Conservation (phyloP, 345 rosid species). For the Eucalyptus cloeziana region DNA sequence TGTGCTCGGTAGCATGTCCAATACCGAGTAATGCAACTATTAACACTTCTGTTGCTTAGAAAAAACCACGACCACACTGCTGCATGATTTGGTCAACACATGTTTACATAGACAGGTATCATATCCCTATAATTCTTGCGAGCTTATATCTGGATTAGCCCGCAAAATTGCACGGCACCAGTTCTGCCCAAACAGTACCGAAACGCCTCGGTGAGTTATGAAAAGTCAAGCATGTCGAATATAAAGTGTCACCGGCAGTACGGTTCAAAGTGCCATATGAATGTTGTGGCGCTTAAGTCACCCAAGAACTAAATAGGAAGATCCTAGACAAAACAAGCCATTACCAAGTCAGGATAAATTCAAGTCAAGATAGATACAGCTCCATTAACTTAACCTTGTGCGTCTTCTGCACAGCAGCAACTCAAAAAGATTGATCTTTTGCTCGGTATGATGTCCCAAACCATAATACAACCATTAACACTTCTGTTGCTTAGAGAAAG, state of each 20-base stretch:
- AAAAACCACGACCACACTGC: neutral
- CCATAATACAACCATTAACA: neutral
- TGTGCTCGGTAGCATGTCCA: neutral
- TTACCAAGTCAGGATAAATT: neutral
- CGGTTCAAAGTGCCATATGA: neutral
- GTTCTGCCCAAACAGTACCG: neutral
- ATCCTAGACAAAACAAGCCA: neutral
- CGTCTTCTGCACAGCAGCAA: neutral
- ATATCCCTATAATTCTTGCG: neutral
- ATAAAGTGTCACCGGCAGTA: accelerated
- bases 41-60: neutral
- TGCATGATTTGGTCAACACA: neutral
- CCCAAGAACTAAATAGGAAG: neutral
- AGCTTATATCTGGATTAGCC: neutral
- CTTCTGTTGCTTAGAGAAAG: neutral
- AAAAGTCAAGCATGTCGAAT: neutral
- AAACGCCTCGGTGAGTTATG: neutral
- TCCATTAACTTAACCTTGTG: neutral
- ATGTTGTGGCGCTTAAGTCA: neutral
- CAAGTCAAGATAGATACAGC: neutral
- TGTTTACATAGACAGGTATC: neutral
- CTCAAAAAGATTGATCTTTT: neutral
- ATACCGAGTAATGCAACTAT: neutral
- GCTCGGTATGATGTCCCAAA: neutral
- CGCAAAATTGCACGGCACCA: neutral